phyloP scores from a whole-genome alignment of 164 flowering plant genomes.

The Kingdonia uniflora region DNA sequence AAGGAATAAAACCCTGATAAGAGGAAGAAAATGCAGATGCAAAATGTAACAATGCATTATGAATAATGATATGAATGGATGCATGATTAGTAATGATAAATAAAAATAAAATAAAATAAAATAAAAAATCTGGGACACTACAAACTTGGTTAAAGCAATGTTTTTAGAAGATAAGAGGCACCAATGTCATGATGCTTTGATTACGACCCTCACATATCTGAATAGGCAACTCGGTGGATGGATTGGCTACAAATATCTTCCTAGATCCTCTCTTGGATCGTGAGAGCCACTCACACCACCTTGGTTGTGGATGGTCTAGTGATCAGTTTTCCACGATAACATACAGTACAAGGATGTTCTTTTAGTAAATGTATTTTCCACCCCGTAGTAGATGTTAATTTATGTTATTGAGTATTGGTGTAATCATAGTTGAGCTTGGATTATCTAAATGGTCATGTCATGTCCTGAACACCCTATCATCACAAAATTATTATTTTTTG shows the following conservation, averaged over 20 bases:
- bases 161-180: too few relatives aligned
- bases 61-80: too few relatives aligned
- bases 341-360: neutral
- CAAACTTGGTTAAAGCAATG: too few relatives aligned
- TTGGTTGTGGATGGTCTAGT: neutral
- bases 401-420: neutral
- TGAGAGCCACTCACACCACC: neutral
- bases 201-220: neutral
- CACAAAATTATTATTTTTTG: too few relatives aligned
- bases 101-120: too few relatives aligned
- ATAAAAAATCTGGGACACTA: too few relatives aligned
- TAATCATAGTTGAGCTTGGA: neutral
- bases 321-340: neutral
- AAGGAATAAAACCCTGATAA: too few relatives aligned
- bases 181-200: too few relatives aligned
- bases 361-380: neutral
- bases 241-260: constrained; percentile 2
- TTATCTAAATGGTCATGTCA: neutral
- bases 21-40: too few relatives aligned
- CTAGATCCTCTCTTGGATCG: neutral
- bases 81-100: too few relatives aligned
- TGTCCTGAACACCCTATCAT: too few relatives aligned
- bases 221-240: neutral
- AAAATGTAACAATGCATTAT: too few relatives aligned
- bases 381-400: neutral